Evolutionary conservation across 352 stramenopile genomes (phyloP), one percentile per base, ranked within the genome.

Genomic region (Phytophthora hibernalis): DNA sequence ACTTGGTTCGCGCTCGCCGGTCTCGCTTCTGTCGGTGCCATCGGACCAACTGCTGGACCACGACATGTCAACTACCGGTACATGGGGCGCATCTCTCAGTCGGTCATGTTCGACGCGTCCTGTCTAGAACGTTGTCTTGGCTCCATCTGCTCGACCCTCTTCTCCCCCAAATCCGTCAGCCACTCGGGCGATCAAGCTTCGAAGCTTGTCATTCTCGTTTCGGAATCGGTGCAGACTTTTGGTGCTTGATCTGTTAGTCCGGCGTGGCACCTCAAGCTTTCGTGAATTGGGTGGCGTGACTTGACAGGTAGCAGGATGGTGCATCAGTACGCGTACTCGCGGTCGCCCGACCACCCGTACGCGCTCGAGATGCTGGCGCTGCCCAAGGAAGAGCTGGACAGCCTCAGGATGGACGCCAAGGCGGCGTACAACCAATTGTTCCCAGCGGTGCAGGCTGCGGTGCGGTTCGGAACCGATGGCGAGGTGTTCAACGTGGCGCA

Each of bases 261-360:
- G 21, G 12, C 44, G 56, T 63, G 54, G 48, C 47, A 42, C 54
- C 26, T 45, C 43, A 37, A 42, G 35, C 35, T 42, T 42, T 42
- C 35, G 33, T 40, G 24, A 10, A 47, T 31, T 26, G n/a, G 10
- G 15, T 24, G 38, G 38, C n/a, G 31, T 38, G 31, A 13, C 11
- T 18, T 22, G 21, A 9, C 38, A n/a, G n/a, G 38, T 37, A 10
- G 1, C 40, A 60, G 20, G 13, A 74, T 74, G 67, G 47, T 61
- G 65, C 70, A 59, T 35, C 65, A 70, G 22, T 85, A 85, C 61
- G 57, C 65, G 45, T 86, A 84, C 64, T 83, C 78, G 33, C 60
- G 76, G 44, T 79, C 69, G 15, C 66, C 75, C 5, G 75, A 83
- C 59, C 75, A 86, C 47, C 78, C 78, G 54, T 86, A 84, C 38